Base-by-base conservation (phyloP, 2,329 filamentous ascomycete genomes). In the Lithohypha guttulata region DNA sequence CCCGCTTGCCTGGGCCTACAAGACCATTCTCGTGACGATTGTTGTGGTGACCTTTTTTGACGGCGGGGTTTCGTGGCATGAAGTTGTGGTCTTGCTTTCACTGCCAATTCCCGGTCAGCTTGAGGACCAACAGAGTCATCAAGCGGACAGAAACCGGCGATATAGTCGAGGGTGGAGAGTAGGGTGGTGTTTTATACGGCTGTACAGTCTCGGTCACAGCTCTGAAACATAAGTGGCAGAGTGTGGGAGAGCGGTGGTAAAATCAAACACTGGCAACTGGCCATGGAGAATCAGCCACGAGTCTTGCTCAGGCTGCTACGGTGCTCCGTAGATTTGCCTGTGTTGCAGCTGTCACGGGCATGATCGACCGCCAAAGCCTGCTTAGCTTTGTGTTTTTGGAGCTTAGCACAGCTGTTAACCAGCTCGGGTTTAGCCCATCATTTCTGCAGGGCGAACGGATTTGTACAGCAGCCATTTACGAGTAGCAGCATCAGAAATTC, bases 11-110 rank as follows among this genome's bases (percentile, higher is more conserved):
- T 37, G 81, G 77, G 55, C 79, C 79, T 71, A 86, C 81, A 61
- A 85, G 71, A 57, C 84, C 85, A 79, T 84, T 86, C 66, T 94
- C 86, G 66, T 93, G 81, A 62, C 81, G 77, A 56, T 70, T 75
- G 64, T 80, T 80, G 66, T 77, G 77, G 61, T 78, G 72, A 65
- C 69, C 80, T 59, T 67, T 66, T 56, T 64, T 64, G 58, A 62
- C 59, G 54, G 64, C 60, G 55, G 57, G 58, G 60, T 60, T 61
- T 57, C 63, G 64, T 62, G 64, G 63, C 65, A 68, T 68, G 59
- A 65, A 64, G 57, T 53, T 47, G 26, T 34, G 43, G 29, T 29
- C 35, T 23, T 11, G 33, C 38, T 28, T n/a, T 39, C 19, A 17
- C 21, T 27, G 20, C 33, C 45, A 41, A 36, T 44, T 44, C 36